Conservation (phyloP, 2,329 filamentous ascomycete species). For the Alternaria conjuncta region DNA sequence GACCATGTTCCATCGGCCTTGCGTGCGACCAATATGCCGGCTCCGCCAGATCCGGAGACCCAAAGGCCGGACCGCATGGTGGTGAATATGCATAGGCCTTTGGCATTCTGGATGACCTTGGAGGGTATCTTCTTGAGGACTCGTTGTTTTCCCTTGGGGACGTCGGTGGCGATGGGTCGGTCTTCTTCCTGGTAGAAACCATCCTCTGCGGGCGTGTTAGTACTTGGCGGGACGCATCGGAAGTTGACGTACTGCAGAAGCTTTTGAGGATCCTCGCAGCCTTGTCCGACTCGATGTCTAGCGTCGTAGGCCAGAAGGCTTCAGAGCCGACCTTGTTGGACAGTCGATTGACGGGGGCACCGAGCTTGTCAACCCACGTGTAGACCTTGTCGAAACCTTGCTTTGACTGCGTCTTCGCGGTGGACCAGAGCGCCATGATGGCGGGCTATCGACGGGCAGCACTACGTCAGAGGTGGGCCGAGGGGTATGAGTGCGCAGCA, state of each 20-base stretch:
- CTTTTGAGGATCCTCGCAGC: conserved; percentile 86
- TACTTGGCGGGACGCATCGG: neutral
- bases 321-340: conserved; percentile 83
- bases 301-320: conserved; percentile 82
- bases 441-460: conserved; percentile 2
- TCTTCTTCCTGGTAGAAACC: conserved; percentile 69
- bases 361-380: conserved; percentile 70
- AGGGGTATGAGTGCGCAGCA: conserved; percentile 22
- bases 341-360: conserved; percentile 78
- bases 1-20: conserved; percentile 90
- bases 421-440: conserved; percentile 43
- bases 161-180: conserved; percentile 51
- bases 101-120: conserved; percentile 83
- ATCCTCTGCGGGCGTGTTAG: conserved; percentile 58
- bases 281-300: conserved; percentile 92
- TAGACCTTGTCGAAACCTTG: conserved; percentile 74
- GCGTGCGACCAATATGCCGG: conserved; percentile 82
- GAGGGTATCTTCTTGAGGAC: conserved; percentile 84
- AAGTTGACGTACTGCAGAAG: conserved; percentile 77
- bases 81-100: conserved; percentile 91
- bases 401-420: conserved; percentile 45
- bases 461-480: conserved; percentile 18
- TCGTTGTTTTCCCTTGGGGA: conserved; percentile 67
- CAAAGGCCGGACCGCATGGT: conserved; percentile 94
- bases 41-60: conserved; percentile 89